These are phyloP conservation scores for Yamadazyma takamatsuzukensis DNA, from an alignment of 805 yeast species.

Conservation along the genomic window DNA sequence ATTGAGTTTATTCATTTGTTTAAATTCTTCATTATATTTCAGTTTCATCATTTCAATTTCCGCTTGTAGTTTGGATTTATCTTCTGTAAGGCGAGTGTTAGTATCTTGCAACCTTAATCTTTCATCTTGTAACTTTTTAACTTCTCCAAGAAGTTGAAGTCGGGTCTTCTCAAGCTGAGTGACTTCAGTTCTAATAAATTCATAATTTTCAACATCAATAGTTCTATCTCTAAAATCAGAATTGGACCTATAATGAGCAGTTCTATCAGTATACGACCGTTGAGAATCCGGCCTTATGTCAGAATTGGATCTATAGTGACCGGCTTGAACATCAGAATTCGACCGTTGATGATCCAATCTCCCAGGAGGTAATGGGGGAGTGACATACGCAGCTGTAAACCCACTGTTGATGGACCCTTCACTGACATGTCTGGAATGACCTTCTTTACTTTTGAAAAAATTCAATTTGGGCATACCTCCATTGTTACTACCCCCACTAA, in stretches of 20 bases:
- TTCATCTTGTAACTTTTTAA: slow-evolving; percentile 23
- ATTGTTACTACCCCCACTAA: slow-evolving; percentile 29
- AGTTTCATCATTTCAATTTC: slow-evolving; percentile 9
- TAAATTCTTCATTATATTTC: slow-evolving; percentile 11
- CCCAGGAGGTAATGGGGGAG: slow-evolving; percentile 46
- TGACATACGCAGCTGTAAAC: slow-evolving; percentile 23
- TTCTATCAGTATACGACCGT: too few relatives aligned
- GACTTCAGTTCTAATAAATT: slow-evolving; percentile 35
- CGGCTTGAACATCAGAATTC: slow-evolving; percentile 39
- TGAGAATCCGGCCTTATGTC: too few relatives aligned
- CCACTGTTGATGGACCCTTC: slow-evolving; percentile 30
- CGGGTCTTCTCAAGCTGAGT: slow-evolving; percentile 24
- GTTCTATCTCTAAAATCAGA: too few relatives aligned
- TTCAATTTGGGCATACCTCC: slow-evolving; percentile 25
- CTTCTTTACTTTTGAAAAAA: slow-evolving; percentile 28
- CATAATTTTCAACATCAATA: not conserved
- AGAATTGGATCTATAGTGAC: slow-evolving; percentile 7
- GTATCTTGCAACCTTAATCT: slow-evolving; percentile 17
- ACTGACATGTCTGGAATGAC: slow-evolving; percentile 38
- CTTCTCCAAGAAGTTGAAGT: slow-evolving; percentile 6
- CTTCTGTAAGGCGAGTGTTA: too few relatives aligned
- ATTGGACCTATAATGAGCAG: too few relatives aligned
- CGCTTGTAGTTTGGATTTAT: slow-evolving; percentile 6
- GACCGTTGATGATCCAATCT: slow-evolving; percentile 41
- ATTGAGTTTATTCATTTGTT: slow-evolving; percentile 20